phyloP scores from a whole-genome alignment of 2,329 filamentous ascomycete genomes.

The Fusarium sp. region DNA sequence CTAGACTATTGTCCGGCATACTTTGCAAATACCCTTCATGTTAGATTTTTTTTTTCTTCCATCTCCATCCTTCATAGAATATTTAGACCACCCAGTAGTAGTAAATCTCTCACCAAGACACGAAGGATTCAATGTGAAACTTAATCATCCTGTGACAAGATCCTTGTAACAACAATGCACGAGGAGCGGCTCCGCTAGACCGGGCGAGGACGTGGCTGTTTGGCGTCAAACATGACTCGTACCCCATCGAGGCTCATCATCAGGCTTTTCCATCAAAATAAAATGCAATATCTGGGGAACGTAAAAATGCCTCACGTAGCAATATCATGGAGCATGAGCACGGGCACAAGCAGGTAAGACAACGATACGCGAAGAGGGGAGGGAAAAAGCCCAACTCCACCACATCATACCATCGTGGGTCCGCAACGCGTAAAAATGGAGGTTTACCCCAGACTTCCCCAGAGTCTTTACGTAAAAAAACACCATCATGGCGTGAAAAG shows the following conservation, averaged over 20 bases:
- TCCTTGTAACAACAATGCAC: constrained; percentile 8
- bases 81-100: constrained; percentile 10
- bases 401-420: background rate
- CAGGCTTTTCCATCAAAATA: background rate
- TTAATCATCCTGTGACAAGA: background rate
- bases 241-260: background rate
- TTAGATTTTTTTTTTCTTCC: no score
- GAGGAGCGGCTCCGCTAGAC: constrained; percentile 32
- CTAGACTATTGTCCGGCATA: no score
- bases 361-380: background rate
- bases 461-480: background rate
- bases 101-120: background rate
- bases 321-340: background rate
- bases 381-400: background rate
- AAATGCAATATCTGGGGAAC: accelerated
- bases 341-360: no score
- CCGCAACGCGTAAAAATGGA: background rate
- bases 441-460: background rate
- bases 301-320: background rate
- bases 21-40: background rate
- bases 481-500: background rate
- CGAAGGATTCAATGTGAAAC: background rate
- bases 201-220: constrained; percentile 14
- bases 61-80: background rate
- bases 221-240: background rate